These are phyloP conservation scores for Asparagopsis taxiformis DNA, from an alignment of 31 red algal genomes.

Conservation along the genomic window DNA sequence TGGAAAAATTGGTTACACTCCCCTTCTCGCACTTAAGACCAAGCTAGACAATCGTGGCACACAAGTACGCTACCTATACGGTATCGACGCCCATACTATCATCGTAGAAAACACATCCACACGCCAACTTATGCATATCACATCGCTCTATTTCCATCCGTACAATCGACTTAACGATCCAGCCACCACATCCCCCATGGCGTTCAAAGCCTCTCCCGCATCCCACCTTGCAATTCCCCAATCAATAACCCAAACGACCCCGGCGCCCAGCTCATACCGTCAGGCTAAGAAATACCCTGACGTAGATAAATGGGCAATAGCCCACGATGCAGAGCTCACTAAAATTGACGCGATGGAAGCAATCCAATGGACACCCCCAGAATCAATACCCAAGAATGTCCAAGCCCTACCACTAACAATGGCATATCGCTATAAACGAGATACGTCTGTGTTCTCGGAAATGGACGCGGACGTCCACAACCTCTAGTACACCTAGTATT, in stretches of 20 bases:
- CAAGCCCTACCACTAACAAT: conserved; percentile 17
- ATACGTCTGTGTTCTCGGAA: too few relatives aligned
- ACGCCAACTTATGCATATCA: background rate
- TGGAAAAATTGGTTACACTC: conserved; percentile 8
- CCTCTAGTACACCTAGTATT: too few relatives aligned
- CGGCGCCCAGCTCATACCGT: background rate
- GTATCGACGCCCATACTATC: too few relatives aligned
- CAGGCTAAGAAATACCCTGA: background rate
- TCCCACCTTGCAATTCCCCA: too few relatives aligned
- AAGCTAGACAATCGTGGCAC: conserved; percentile 15
- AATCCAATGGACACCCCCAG: background rate
- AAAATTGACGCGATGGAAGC: background rate
- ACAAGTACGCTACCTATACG: background rate
- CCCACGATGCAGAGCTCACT: background rate
- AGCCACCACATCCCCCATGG: background rate
- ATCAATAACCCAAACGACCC: background rate
- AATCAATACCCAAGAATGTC: background rate
- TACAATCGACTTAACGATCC: background rate
- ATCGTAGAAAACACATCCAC: background rate
- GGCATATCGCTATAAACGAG: too few relatives aligned
- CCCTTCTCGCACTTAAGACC: background rate
- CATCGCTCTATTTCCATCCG: conserved; percentile 6
- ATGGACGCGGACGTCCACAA: too few relatives aligned
- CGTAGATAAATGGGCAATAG: background rate
- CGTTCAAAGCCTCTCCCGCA: background rate